phyloP scores from a whole-genome alignment of 2,329 filamentous ascomycete species.

The Coniochaeta pulveracea region DNA sequence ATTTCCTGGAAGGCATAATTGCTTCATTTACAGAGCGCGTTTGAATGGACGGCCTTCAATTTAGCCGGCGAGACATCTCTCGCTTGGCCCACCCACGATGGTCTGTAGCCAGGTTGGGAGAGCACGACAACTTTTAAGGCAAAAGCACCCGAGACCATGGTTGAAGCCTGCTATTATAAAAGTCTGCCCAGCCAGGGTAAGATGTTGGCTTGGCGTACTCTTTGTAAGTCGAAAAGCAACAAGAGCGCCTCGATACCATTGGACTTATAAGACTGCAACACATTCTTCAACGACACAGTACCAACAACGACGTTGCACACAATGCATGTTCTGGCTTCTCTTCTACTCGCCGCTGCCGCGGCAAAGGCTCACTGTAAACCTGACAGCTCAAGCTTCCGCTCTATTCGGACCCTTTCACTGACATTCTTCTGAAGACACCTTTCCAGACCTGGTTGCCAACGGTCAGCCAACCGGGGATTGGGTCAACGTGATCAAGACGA shows the following conservation, averaged over 20 bases:
- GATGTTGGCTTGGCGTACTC: slow-evolving; percentile 2
- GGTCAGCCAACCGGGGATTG: slow-evolving; percentile 6
- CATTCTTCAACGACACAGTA: neutral
- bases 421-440: slow-evolving; percentile 9
- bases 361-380: slow-evolving; percentile 4
- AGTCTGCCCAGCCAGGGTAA: neutral
- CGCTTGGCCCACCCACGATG: neutral
- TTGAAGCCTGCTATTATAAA: neutral
- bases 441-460: slow-evolving; percentile 8
- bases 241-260: neutral
- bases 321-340: neutral
- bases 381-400: neutral
- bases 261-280: neutral
- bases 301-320: neutral
- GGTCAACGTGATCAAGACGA: slow-evolving; percentile 12
- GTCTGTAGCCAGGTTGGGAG: neutral
- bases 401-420: neutral
- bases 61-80: neutral
- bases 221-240: neutral
- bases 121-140: neutral
- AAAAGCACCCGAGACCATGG: too few species aligned
- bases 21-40: neutral
- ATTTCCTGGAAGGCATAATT: slow-evolving; percentile 1
- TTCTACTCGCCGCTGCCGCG: slow-evolving; percentile 1
- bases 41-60: neutral